A percentile compares a stretch with the other conserved stretches of the same genome.
Conservation (phyloP, 2,329 filamentous ascomycete species). For the Rutstroemia sp. region DNA sequence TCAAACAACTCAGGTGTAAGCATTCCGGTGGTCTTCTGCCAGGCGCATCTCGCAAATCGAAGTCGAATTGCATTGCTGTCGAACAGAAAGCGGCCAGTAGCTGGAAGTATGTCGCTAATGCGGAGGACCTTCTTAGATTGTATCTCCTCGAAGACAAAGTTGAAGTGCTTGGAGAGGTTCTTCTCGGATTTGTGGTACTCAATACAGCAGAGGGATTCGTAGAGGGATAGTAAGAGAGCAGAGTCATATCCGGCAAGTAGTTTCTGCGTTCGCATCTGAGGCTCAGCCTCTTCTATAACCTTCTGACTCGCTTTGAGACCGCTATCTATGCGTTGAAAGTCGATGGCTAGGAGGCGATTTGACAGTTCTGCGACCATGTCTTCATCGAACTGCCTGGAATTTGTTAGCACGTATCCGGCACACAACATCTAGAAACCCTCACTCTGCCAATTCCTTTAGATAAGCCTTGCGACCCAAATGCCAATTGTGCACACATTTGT, state of each 20-base stretch:
- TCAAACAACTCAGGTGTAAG: constrained; percentile 73
- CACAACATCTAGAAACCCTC: constrained; percentile 26
- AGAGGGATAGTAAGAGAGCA: constrained; percentile 69
- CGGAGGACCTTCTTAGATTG: constrained; percentile 74
- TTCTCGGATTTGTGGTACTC: constrained; percentile 54
- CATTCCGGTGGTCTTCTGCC: constrained; percentile 50
- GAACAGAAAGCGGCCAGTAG: constrained; percentile 80
- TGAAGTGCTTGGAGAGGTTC: constrained; percentile 44
- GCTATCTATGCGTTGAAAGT: constrained; percentile 52
- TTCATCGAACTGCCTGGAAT: constrained; percentile 34
- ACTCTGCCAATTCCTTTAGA: constrained; percentile 55
- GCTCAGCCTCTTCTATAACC: constrained; percentile 36
- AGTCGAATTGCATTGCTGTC: constrained; percentile 56
- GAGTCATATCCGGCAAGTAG: constrained; percentile 35
- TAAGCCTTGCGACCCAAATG: constrained; percentile 60
- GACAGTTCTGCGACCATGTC: constrained; percentile 45
- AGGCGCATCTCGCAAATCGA: constrained; percentile 60
- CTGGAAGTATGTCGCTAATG: constrained; percentile 68
- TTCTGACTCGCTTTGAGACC: constrained; percentile 51
- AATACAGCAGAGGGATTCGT: constrained; percentile 81
- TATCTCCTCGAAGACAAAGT: constrained; percentile 74
- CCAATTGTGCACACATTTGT: constrained; percentile 67
- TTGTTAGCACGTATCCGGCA: constrained; percentile 9
- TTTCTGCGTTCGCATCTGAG: constrained; percentile 21
- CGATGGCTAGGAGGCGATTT: constrained; percentile 49